Evolutionary conservation across 75 land plant genomes (phyloP).

Genomic region (Cryptomeria japonica): DNA sequence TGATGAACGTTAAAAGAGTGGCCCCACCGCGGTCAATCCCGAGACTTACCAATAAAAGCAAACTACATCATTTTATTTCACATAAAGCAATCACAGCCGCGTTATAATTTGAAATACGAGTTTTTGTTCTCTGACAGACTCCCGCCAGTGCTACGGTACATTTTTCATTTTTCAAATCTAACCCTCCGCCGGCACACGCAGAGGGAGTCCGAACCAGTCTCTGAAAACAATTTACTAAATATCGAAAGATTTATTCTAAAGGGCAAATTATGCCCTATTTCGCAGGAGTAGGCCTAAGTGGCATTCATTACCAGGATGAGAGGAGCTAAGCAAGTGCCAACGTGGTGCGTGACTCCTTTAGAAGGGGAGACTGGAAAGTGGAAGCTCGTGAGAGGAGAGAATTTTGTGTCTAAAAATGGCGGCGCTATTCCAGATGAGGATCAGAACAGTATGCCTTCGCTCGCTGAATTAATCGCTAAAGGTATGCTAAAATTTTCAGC

Average conservation of each 20-base stretch:
- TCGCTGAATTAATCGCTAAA: not conserved
- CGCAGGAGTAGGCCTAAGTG: not conserved
- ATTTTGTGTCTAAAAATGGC: not conserved
- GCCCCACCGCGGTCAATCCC: no score
- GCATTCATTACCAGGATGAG: not conserved
- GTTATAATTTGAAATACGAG: no score
- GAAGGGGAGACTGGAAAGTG: conserved; percentile 1
- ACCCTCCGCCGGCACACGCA: not conserved
- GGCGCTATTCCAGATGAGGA: not conserved
- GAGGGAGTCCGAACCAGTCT: not conserved
- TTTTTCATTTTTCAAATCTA: not conserved
- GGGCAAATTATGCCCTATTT: no score
- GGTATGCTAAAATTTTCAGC: not conserved
- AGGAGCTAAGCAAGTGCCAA: not conserved
- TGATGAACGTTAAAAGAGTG: no score
- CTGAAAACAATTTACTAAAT: no score
- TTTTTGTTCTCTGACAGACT: not conserved
- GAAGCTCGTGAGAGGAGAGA: not conserved
- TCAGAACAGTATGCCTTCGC: not conserved
- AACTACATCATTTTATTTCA: no score
- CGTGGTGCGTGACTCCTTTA: not conserved
- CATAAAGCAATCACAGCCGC: not conserved
- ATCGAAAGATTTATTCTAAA: not conserved
- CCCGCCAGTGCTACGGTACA: not conserved
- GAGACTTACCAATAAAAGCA: no score